A percentile compares a stretch with the other conserved stretches of the same genome.
Evolutionary conservation across 768 basidiomycete genomes (phyloP).

Genomic region (Amanita rimosa): DNA sequence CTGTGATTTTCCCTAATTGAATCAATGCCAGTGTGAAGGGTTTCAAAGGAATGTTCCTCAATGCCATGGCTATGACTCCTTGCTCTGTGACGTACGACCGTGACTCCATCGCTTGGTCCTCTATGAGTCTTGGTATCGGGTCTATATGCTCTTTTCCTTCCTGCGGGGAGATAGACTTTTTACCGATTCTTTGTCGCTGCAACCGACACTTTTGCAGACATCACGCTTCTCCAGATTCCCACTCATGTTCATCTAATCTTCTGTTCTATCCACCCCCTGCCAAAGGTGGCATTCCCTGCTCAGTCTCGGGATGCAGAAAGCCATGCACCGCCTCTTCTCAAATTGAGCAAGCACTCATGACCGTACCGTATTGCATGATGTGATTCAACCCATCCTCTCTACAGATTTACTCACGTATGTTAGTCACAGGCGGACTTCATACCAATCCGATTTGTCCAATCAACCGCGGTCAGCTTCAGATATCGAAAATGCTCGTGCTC

Average conservation of each 20-base stretch:
- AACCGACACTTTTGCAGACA: conserved; percentile 45
- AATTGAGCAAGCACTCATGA: not conserved
- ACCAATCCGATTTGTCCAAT: conserved; percentile 25
- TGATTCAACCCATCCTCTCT: not conserved
- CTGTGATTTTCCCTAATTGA: conserved; percentile 70
- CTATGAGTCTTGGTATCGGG: conserved; percentile 34
- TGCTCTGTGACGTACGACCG: no score
- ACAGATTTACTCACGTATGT: conserved; percentile 4
- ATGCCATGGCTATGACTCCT: not conserved
- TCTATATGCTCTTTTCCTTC: conserved; percentile 47
- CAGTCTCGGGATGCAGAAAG: conserved; percentile 38
- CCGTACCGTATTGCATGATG: not conserved
- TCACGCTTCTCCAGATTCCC: conserved; percentile 51
- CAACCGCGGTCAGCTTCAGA: conserved; percentile 14
- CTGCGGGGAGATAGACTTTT: conserved; percentile 60
- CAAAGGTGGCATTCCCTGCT: conserved; percentile 29
- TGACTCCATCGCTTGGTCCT: no score
- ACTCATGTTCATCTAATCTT: conserved; percentile 33
- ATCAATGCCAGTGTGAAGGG: conserved; percentile 82
- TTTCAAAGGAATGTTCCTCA: conserved; percentile 27
- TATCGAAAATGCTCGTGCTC: conserved; percentile 37
- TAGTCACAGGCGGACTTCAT: conserved; percentile 64
- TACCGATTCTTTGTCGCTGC: conserved; percentile 68
- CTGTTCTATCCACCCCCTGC: not conserved
- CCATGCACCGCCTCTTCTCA: conserved; percentile 34